phyloP scores from a whole-genome alignment of 1,139 yeast species.

The Lodderomyces elongisporus region DNA sequence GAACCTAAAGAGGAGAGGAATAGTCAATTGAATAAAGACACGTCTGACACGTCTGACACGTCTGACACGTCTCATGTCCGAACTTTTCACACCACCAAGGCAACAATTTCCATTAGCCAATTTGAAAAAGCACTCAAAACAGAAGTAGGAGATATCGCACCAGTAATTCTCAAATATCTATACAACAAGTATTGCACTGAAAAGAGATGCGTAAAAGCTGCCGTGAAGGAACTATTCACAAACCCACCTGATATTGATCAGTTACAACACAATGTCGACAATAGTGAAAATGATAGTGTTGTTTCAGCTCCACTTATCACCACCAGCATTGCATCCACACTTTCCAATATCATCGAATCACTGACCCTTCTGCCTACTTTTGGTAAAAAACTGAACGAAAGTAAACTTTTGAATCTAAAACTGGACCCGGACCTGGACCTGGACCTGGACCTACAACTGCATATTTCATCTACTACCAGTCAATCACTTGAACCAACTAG shows the following conservation, averaged over 20 bases:
- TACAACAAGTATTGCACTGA: constrained; percentile 20
- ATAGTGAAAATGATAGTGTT: no score
- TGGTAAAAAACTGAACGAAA: no score
- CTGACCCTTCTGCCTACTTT: no score
- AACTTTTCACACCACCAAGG: no score
- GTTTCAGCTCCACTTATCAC: neutral
- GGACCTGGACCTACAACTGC: no score
- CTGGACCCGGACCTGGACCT: no score
- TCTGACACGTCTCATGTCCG: no score
- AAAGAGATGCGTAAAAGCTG: constrained; percentile 22
- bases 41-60: no score
- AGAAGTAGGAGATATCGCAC: constrained; percentile 20
- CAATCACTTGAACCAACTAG: constrained; percentile 1
- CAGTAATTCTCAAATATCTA: constrained; percentile 15
- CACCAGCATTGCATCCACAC: no score
- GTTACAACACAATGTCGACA: constrained; percentile 1
- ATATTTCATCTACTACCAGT: neutral
- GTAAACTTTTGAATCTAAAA: no score
- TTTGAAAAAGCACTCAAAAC: constrained; percentile 19
- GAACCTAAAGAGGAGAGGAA: no score
- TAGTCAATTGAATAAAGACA: neutral
- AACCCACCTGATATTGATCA: constrained; percentile 12
- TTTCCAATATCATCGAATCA: no score
- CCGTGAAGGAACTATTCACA: constrained; percentile 27
- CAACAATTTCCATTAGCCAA: constrained; percentile 10